Evolutionary conservation across 306 rosid genomes (phyloP), one percentile per base, ranked within the genome.

Genomic region (Biancaea sappan): DNA sequence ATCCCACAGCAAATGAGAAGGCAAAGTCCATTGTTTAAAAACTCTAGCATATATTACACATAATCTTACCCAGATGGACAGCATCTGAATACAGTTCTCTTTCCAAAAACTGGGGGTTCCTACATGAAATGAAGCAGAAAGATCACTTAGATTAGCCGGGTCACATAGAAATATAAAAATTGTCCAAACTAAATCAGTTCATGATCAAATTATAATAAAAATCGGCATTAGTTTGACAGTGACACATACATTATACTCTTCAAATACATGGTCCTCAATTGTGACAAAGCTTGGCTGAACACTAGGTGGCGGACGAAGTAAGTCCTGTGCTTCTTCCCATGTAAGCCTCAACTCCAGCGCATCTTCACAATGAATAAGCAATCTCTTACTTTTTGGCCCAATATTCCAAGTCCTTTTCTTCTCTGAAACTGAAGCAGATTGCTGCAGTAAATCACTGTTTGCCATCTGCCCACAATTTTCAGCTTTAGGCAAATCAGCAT

Each of bases 241-340:
- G 53, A 74, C 72, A 79, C 97, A 64, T 86, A 94, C 99, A 80
- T 94, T 92, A n/a, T 92, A 94, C 80, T 94, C 99, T 82, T 94
- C 99, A 40, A 94, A 87, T 74, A 85, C 87, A 76, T 92, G 95
- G 81, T 92, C 97, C 75, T 92, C 99, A 43, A 94, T 84, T 28
- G 88, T 84, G 47, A 94, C 92, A 66, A 92, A 82, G 86, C 88
- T 94, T 34, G 96, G 99, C 50, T 79, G 78, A 80, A 82, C 96
- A 80, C 83, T 77, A 9, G 96, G 91, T 0, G 99, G 96, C 1
- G 99, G 99, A 65, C 99, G 96, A 73, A 94, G 97, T 79, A 94
- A 92, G 79, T 94, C 96, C 71, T 92, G 99, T 54, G 97, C 97
- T 86, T 94, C 99, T 86, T 92, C 96, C 99, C 99, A 94, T 50